These are phyloP conservation scores for Pyronema omphalodes DNA, from an alignment of 495 filamentous ascomycete species.

Conservation along the genomic window DNA sequence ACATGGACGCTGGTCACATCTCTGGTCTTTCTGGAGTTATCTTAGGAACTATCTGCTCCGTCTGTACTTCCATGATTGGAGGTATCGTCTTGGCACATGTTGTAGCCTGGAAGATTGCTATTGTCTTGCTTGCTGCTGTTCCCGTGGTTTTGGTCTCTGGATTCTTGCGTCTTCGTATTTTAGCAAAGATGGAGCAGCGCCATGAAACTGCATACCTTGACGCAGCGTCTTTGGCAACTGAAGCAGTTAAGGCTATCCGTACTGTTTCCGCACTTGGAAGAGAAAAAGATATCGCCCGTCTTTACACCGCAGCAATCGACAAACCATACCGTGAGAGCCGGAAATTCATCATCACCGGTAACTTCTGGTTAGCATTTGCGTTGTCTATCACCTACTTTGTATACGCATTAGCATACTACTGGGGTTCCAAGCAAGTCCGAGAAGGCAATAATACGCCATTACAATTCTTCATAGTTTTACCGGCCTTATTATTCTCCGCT, in stretches of 20 bases:
- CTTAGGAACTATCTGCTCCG: conserved; percentile 29
- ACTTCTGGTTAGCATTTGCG: conserved; percentile 29
- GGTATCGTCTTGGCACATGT: conserved; percentile 37
- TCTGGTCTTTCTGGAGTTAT: conserved; percentile 29
- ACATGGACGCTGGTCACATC: conserved; percentile 33
- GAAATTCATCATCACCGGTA: conserved; percentile 25
- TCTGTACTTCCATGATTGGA: conserved; percentile 27
- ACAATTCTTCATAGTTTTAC: conserved; percentile 49
- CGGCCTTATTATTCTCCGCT: conserved; percentile 38
- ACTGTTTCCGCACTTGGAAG: conserved; percentile 39
- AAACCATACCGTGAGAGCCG: conserved; percentile 27
- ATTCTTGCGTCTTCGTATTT: conserved; percentile 35
- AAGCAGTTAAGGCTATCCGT: conserved; percentile 38
- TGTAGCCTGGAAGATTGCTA: conserved; percentile 44
- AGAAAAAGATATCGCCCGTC: conserved; percentile 31
- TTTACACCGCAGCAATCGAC: conserved; percentile 31
- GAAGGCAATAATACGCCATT: conserved; percentile 37
- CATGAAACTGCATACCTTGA: conserved; percentile 39
- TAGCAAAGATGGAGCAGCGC: conserved; percentile 38
- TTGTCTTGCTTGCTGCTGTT: conserved; percentile 36
- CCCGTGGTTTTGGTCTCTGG: conserved; percentile 37
- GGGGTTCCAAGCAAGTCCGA: conserved; percentile 39
- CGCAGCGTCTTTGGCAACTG: conserved; percentile 37
- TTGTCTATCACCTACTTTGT: conserved; percentile 32
- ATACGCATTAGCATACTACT: conserved; percentile 51